A percentile compares a stretch with the other conserved stretches of the same genome.
Evolutionary conservation across 768 basidiomycete species (phyloP).

Genomic region (Kwoniella dejecticola): DNA sequence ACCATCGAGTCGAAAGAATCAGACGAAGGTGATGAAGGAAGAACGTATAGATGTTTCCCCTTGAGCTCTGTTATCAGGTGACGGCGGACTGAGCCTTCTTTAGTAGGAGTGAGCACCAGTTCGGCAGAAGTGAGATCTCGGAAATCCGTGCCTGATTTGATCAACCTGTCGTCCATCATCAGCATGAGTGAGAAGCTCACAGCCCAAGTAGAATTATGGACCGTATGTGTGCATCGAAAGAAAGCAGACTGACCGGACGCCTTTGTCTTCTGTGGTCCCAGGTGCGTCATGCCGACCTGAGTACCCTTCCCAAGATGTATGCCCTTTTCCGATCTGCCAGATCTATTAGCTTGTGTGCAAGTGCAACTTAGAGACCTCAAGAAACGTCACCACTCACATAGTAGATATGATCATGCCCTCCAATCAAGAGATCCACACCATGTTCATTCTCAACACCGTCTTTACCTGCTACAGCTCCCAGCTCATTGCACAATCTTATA

Average conservation of each 20-base stretch:
- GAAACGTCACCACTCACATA: too few relatives aligned
- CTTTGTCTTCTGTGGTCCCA: conserved; percentile 45
- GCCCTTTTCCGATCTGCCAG: conserved; percentile 48
- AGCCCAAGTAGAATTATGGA: neutral
- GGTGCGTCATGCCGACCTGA: conserved; percentile 37
- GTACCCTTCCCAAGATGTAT: conserved; percentile 49
- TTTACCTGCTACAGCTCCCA: conserved; percentile 42
- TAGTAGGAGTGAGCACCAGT: conserved; percentile 65
- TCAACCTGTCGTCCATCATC: conserved; percentile 34
- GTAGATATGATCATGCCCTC: conserved; percentile 77
- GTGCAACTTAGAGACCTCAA: too few relatives aligned
- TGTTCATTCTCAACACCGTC: conserved; percentile 64
- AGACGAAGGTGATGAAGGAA: conserved; percentile 65
- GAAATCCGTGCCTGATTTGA: conserved; percentile 90
- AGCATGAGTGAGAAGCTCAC: neutral
- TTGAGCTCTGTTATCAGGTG: conserved; percentile 62
- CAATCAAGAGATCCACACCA: conserved; percentile 79
- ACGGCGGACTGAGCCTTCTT: conserved; percentile 66
- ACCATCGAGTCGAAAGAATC: conserved; percentile 64
- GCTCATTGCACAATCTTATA: conserved; percentile 49
- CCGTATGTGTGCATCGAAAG: too few relatives aligned
- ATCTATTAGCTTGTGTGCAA: conserved; percentile 3
- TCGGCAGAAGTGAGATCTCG: conserved; percentile 76
- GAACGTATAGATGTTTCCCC: conserved; percentile 71
- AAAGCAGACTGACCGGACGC: conserved; percentile 29